Percentiles rank a stretch among this genome's conserved stretches.
These are phyloP conservation scores for Coix lacrymajobi DNA, from an alignment of 176 grass and related monocot species.

Conservation along the genomic window DNA sequence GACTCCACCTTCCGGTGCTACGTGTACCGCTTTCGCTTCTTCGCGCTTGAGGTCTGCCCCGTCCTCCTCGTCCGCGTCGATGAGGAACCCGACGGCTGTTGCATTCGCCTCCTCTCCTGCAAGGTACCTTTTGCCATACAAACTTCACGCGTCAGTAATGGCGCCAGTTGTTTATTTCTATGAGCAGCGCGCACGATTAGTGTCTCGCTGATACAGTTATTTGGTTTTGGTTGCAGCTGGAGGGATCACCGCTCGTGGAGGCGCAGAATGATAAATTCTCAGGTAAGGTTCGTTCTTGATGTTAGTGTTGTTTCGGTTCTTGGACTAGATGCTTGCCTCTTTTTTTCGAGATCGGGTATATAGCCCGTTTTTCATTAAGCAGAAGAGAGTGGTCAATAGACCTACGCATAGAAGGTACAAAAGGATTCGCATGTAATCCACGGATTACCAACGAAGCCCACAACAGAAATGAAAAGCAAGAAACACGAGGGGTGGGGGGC, in stretches of 20 bases:
- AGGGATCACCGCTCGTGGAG: constrained; percentile 91
- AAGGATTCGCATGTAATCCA: too few species aligned
- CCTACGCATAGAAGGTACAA: too few species aligned
- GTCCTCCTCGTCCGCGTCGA: constrained; percentile 92
- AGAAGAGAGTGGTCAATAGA: too few species aligned
- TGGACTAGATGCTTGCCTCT: too few species aligned
- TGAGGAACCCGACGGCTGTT: constrained; percentile 76
- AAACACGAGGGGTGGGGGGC: too few species aligned
- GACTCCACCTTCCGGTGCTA: constrained; percentile 87
- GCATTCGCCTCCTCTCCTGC: constrained; percentile 84
- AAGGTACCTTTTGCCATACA: constrained; percentile 35
- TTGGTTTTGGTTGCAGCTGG: constrained; percentile 44
- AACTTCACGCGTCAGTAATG: neutral
- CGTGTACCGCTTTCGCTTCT: constrained; percentile 94
- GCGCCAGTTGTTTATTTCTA: neutral
- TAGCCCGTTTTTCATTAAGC: too few species aligned
- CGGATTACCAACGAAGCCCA: too few species aligned
- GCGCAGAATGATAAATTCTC: constrained; percentile 98
- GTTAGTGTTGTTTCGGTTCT: neutral
- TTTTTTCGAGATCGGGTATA: too few species aligned
- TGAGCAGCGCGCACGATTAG: neutral
- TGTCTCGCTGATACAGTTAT: neutral
- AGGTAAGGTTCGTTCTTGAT: constrained; percentile 26
- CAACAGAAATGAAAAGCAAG: too few species aligned
- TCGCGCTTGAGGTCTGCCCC: constrained; percentile 90